phyloP scores from a whole-genome alignment of 495 filamentous ascomycete genomes.

The Aspergillus coremiiformis region DNA sequence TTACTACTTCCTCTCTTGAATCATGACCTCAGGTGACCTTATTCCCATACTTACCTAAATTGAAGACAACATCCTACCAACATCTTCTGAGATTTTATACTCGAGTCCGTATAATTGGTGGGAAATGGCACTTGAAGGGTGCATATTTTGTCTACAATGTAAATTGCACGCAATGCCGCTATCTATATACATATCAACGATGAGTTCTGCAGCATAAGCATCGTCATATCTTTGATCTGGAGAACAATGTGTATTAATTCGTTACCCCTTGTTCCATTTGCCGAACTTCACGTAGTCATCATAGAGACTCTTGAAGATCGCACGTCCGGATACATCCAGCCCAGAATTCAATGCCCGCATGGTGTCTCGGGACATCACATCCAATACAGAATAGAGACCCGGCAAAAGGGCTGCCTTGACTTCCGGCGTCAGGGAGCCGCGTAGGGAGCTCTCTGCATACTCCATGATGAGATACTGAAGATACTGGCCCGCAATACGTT shows the following conservation, averaged over 20 bases:
- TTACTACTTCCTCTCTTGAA: too few species aligned
- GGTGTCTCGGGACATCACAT: conserved; percentile 57
- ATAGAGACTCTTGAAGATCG: conserved; percentile 65
- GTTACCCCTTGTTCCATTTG: conserved; percentile 56
- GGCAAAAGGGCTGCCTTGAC: conserved; percentile 63
- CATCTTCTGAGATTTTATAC: too few species aligned
- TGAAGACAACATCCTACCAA: too few species aligned
- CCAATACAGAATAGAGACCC: conserved; percentile 64
- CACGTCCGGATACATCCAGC: conserved; percentile 59
- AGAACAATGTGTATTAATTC: neutral
- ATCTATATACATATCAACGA: too few species aligned
- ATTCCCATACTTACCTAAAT: too few species aligned
- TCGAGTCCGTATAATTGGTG: too few species aligned
- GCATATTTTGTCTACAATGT: too few species aligned
- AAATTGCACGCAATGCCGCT: too few species aligned
- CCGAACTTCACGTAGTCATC: conserved; percentile 62
- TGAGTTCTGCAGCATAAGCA: too few species aligned
- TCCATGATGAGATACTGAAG: conserved; percentile 64
- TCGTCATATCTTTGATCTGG: too few species aligned
- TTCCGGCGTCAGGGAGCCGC: conserved; percentile 43
- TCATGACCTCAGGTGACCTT: too few species aligned
- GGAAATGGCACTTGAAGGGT: too few species aligned
- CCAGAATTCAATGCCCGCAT: conserved; percentile 60
- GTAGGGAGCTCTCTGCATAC: conserved; percentile 62
- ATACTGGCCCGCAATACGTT: conserved; percentile 66